phyloP scores from a whole-genome alignment of 139 green algal species.

The Desmodesmus armatus region DNA sequence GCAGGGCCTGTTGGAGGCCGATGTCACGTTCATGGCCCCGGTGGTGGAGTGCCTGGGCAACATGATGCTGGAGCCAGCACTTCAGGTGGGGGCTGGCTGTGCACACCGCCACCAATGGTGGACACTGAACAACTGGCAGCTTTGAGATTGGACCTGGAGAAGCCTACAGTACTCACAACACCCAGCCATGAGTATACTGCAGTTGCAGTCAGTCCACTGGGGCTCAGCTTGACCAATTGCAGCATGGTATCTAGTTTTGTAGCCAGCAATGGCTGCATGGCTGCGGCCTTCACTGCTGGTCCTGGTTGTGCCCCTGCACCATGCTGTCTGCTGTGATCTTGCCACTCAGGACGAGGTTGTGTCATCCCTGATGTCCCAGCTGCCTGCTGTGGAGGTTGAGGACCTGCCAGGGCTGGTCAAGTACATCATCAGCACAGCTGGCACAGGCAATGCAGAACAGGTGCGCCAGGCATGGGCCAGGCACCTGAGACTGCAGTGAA shows the following conservation, averaged over 20 bases:
- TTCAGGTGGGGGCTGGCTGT: constrained; percentile 38
- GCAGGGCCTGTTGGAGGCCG: constrained; percentile 45
- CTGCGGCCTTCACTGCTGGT: no score
- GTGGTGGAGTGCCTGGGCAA: constrained; percentile 49
- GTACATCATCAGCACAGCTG: constrained; percentile 3
- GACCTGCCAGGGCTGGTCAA: constrained; percentile 52
- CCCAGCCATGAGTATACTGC: background rate
- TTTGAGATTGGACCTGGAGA: no score
- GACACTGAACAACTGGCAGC: no score
- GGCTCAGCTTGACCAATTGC: background rate
- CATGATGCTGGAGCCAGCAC: constrained; percentile 51
- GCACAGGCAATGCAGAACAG: constrained; percentile 24
- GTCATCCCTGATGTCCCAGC: constrained; percentile 24
- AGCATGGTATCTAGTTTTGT: background rate
- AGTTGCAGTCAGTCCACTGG: background rate
- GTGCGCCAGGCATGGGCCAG: no score
- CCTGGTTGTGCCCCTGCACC: no score
- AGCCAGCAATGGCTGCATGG: no score
- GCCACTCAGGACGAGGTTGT: constrained; percentile 9
- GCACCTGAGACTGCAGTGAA: no score
- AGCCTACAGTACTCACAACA: background rate
- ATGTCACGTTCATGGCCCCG: constrained; percentile 45
- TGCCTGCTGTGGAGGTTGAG: constrained; percentile 49
- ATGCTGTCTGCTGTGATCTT: constrained; percentile 12
- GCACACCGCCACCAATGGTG: no score